Conservation (phyloP, 306 rosid genomes). For the Aeschynomene evenia region DNA sequence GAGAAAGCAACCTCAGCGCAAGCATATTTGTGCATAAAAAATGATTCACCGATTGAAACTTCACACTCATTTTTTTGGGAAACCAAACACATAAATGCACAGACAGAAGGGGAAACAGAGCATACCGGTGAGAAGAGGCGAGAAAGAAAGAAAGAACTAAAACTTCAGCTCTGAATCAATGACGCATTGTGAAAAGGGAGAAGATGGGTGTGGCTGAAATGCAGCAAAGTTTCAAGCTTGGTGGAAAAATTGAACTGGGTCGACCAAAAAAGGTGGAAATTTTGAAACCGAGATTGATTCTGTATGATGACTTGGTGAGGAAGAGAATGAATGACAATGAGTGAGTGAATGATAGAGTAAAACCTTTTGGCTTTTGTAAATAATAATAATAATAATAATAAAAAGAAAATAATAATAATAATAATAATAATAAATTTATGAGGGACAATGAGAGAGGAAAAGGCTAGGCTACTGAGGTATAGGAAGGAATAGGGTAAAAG, state of each 20-base stretch:
- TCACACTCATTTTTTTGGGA: constrained; percentile 3
- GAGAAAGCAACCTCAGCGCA: neutral
- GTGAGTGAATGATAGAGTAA: constrained; percentile 13
- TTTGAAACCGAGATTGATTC: constrained; percentile 23
- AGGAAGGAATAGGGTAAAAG: constrained; percentile 1
- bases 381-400: neutral
- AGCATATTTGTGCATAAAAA: neutral
- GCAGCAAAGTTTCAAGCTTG: constrained; percentile 28
- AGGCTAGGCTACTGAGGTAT: constrained; percentile 34
- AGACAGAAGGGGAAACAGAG: constrained; percentile 5
- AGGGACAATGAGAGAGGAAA: constrained; percentile 33
- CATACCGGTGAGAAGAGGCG: constrained; percentile 33
- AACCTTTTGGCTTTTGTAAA: neutral
- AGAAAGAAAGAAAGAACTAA: constrained; percentile 1
- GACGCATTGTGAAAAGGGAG: constrained; percentile 3
- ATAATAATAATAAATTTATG: constrained; percentile 12
- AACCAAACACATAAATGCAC: constrained; percentile 29
- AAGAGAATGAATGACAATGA: constrained; percentile 16
- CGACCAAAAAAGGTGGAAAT: constrained; percentile 12
- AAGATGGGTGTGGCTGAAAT: constrained; percentile 35
- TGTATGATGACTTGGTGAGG: constrained; percentile 13
- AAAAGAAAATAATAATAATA: neutral
- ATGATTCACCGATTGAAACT: constrained; percentile 9
- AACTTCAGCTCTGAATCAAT: constrained; percentile 15
- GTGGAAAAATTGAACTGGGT: constrained; percentile 30